phyloP scores from a whole-genome alignment of 2,329 filamentous ascomycete genomes.

The Bretziella fagacearum region DNA sequence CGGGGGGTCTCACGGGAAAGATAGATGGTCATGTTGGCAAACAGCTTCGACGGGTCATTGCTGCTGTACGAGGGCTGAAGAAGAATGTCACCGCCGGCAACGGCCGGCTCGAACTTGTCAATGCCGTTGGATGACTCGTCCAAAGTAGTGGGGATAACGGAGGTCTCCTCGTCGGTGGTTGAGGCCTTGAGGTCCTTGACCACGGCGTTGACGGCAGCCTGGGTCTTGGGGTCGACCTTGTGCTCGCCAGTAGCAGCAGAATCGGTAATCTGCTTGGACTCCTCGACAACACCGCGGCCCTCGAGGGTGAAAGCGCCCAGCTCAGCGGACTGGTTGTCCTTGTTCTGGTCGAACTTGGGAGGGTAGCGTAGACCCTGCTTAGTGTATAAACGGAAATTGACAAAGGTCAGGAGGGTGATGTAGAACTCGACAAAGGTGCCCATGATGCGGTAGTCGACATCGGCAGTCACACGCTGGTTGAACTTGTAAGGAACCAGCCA shows the following conservation, averaged over 20 bases:
- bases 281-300: constrained; percentile 28
- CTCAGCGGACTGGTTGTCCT: constrained; percentile 80
- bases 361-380: constrained; percentile 85
- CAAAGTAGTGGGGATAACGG: constrained; percentile 27
- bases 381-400: constrained; percentile 92
- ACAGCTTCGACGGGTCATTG: constrained; percentile 56
- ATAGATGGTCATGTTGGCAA: constrained; percentile 78
- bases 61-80: constrained; percentile 56
- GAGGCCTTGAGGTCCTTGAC: constrained; percentile 47
- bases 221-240: constrained; percentile 43
- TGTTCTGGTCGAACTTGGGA: constrained; percentile 74
- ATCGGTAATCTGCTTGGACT: constrained; percentile 28
- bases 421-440: constrained; percentile 98
- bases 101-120: constrained; percentile 80
- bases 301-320: constrained; percentile 83
- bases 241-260: constrained; percentile 26
- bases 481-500: constrained; percentile 98
- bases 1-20: constrained; percentile 86
- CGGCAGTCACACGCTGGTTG: constrained; percentile 81
- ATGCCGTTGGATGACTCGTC: constrained; percentile 43
- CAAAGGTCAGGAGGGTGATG: constrained; percentile 84
- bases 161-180: constrained; percentile 27
- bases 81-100: constrained; percentile 69
- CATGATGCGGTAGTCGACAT: constrained; percentile 98
- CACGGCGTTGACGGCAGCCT: constrained; percentile 51